Conservation (phyloP, 208 protist genomes). For the Leishmania martiniquensis region DNA sequence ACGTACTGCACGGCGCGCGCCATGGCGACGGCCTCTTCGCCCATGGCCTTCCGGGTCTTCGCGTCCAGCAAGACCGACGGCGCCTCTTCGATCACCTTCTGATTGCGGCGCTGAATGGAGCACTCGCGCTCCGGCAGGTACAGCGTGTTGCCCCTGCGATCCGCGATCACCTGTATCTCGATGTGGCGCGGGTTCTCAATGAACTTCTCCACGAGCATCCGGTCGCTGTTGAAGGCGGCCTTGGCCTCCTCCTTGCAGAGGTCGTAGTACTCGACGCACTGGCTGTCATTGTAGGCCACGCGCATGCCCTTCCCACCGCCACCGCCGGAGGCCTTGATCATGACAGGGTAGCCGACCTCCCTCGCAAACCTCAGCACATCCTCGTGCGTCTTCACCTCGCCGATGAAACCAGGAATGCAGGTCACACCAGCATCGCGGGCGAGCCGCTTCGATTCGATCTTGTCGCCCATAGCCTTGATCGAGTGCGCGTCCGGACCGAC, state of each 20-base stretch:
- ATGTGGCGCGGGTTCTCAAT: slow-evolving; percentile 91
- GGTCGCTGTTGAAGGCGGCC: slow-evolving; percentile 93
- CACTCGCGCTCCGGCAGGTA: slow-evolving; percentile 97
- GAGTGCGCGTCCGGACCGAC: slow-evolving; percentile 93
- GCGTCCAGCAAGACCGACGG: slow-evolving; percentile 73
- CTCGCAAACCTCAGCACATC: slow-evolving; percentile 53
- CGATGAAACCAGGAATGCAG: slow-evolving; percentile 75
- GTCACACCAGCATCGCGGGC: slow-evolving; percentile 89
- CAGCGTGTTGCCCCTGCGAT: slow-evolving; percentile 90
- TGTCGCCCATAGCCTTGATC: slow-evolving; percentile 95
- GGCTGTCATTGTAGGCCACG: slow-evolving; percentile 93
- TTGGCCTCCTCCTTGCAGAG: slow-evolving; percentile 91
- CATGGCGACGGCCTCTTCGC: slow-evolving; percentile 72
- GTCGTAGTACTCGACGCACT: slow-evolving; percentile 94
- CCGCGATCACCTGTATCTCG: slow-evolving; percentile 95
- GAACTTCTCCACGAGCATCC: slow-evolving; percentile 95
- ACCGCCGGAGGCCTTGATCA: slow-evolving; percentile 97
- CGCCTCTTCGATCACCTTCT: slow-evolving; percentile 96
- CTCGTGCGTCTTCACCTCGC: slow-evolving; percentile 39
- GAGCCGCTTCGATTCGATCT: slow-evolving; percentile 92
- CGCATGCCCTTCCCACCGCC: slow-evolving; percentile 56
- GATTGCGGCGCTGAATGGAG: slow-evolving; percentile 96
- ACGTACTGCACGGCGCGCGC: slow-evolving; percentile 93
- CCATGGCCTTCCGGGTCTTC: slow-evolving; percentile 81
- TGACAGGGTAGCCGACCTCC: slow-evolving; percentile 93